Base-by-base conservation (phyloP, 2,329 filamentous ascomycete species). In the Orbilia javanica region DNA sequence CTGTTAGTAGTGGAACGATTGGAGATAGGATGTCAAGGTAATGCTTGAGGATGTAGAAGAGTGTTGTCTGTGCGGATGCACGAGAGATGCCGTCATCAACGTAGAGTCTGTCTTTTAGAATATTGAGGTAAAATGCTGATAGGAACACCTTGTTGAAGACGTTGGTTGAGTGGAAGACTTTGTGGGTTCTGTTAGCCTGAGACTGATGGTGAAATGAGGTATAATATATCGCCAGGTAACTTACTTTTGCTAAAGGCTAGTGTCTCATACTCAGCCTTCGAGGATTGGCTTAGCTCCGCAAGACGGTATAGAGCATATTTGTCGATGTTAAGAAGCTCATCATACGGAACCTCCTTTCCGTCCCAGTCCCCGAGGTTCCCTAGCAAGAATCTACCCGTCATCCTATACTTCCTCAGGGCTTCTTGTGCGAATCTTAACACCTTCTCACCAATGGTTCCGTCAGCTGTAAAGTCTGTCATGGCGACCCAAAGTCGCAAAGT, bases 71-170 rank as follows among this genome's bases (percentile, higher is more conserved):
- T 0, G 88, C 87, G 22, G 86, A 85, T 27, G 85, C 82, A 65
- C 89, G 86, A 57, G 92, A 84, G 3, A 88, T 86, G 55, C 92
- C 91, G 13, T 88, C 87, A 31, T 92, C 93, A 53, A 94, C 96
- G 85, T 99, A 99, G 0, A 98, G 86, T 2, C 93, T 88, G 82
- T 99, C 96, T 84, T 99, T 99, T 81, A 94, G 87, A 0, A 92
- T 90, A 84, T 99, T 96, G 72, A 99, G 89, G 84, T 98, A 99
- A 84, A 97, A 97, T 0, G 95, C 91, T 0, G 94, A 97, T 25
- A 99, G 87, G 80, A 97, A 93, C 25, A 88, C 90, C 69, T 90
- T 90, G 75, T 97, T 88, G 90, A 94, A 78, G 42, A 78, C 74
- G 46, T 78, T 78, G n/a, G 63, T 62, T 4, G 74, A 67, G 34